Evolutionary conservation across 208 protist species (phyloP), one percentile per base, ranked within the genome.

Genomic region (Wallacemonas collosoma): DNA sequence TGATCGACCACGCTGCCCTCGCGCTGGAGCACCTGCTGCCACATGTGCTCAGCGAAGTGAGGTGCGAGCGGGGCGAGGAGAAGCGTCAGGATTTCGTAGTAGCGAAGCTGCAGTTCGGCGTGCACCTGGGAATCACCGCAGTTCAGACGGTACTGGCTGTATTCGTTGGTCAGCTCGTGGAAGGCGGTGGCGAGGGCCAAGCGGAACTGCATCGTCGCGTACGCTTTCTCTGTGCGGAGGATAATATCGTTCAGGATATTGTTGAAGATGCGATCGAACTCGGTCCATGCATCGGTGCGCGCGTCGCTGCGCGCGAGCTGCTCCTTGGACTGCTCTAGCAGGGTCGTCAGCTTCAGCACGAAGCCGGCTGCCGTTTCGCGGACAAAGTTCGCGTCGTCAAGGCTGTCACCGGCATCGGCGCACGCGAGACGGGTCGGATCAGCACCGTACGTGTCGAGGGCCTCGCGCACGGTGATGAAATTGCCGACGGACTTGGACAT

Each of bases 401-500:
- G 71, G 26, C 76, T 91, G 87, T 99, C 99, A 72, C 99, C 99
- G 51, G 99, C 93, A 79, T 99, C 99, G 38, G 99, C 99, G 15
- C 99, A 97, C 40, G 97, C 94, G 35, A 99, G 84, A 54, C 99
- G 92, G 55, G 96, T 99, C 8, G 91, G 95, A 73, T 98, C 96
- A 44, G 94, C 86, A 41, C 82, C 82, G 75, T 95, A 99, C 14
- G 71, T 74, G 26, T 97, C 80, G 41, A 98, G 85, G 6, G 86
- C 88, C 64, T 98, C 81, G 12, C 68, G 35, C 48, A 99, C 67
- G 12, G 98, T 99, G 57, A 99, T 88, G 87, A 99, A 99, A 87
- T 99, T 99, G 51, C 99, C 99, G 41, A 95, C 99, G 0, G 91
- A 98, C 86, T 99, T 99, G 53, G 96, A 98, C 99, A 99, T 99